phyloP scores from a whole-genome alignment of 352 stramenopile genomes.

The Phytophthora fragariaefolia region DNA sequence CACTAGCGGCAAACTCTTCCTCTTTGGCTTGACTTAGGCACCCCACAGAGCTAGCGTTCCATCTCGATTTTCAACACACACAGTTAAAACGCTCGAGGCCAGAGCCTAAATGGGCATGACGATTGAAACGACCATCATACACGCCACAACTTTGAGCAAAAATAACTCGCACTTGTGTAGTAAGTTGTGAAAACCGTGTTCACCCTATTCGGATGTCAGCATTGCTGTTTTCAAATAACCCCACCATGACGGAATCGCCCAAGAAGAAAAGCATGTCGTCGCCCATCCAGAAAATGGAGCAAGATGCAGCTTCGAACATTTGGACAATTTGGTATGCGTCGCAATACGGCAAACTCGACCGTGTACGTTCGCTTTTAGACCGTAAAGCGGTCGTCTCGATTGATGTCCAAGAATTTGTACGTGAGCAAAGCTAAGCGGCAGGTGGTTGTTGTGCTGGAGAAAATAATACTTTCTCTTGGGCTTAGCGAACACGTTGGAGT shows the following conservation, averaged over 20 bases:
- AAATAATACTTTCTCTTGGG: slow-evolving; percentile 5
- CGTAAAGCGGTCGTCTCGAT: slow-evolving; percentile 43
- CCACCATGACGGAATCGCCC: slow-evolving; percentile 12
- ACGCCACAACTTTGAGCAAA: slow-evolving; percentile 19
- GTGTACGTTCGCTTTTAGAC: slow-evolving; percentile 60
- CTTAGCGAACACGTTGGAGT: slow-evolving; percentile 64
- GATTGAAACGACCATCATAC: slow-evolving; percentile 33
- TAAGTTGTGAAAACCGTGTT: no score
- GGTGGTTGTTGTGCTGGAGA: no score
- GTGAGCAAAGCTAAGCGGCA: not conserved
- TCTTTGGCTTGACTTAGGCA: slow-evolving; percentile 27
- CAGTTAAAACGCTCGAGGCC: slow-evolving; percentile 20
- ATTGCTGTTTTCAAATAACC: not conserved
- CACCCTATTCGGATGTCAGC: no score
- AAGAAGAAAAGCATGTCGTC: slow-evolving; percentile 31
- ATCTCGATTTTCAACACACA: slow-evolving; percentile 33
- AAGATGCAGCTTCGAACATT: slow-evolving; percentile 36
- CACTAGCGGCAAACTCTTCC: slow-evolving; percentile 4
- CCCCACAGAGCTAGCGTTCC: slow-evolving; percentile 26
- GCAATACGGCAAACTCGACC: slow-evolving; percentile 58
- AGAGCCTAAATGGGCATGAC: slow-evolving; percentile 14
- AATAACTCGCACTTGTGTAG: slow-evolving; percentile 25
- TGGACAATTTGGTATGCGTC: slow-evolving; percentile 84
- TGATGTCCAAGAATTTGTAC: slow-evolving; percentile 63
- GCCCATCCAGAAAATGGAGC: slow-evolving; percentile 36